Evolutionary conservation across 176 grass and related monocot genomes (phyloP).

Genomic region (Musa schizocarpa): DNA sequence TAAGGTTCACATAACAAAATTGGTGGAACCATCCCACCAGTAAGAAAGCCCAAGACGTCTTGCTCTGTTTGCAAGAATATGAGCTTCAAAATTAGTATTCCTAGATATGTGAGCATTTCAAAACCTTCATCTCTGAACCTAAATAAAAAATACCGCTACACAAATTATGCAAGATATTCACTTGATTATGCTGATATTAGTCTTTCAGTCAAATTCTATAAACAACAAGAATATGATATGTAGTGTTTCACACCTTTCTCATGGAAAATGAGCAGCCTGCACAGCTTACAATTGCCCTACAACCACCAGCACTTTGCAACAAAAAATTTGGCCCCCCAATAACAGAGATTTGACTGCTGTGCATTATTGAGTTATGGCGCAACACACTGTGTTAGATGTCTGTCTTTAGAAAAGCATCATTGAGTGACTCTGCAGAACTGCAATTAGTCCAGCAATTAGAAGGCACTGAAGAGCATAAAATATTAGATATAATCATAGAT

Average conservation of each 20-base stretch:
- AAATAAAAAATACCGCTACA: too few species aligned
- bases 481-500: not conserved
- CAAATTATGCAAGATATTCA: too few species aligned
- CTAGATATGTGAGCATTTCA: too few species aligned
- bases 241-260: slow-evolving; percentile 38
- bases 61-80: too few species aligned
- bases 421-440: slow-evolving; percentile 60
- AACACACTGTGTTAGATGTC: slow-evolving; percentile 25
- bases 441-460: slow-evolving; percentile 27
- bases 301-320: slow-evolving; percentile 96
- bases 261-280: slow-evolving; percentile 62
- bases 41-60: too few species aligned
- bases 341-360: slow-evolving; percentile 63
- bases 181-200: not conserved
- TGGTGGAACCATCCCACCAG: too few species aligned
- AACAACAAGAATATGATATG: not conserved
- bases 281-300: slow-evolving; percentile 73
- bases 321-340: slow-evolving; percentile 62
- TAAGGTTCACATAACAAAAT: too few species aligned
- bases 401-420: slow-evolving; percentile 63
- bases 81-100: too few species aligned
- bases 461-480: slow-evolving; percentile 10
- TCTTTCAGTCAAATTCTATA: not conserved
- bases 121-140: too few species aligned
- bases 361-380: slow-evolving; percentile 71